Conservation (phyloP, 2,329 filamentous ascomycete genomes). For the Calonectria ilicicola region DNA sequence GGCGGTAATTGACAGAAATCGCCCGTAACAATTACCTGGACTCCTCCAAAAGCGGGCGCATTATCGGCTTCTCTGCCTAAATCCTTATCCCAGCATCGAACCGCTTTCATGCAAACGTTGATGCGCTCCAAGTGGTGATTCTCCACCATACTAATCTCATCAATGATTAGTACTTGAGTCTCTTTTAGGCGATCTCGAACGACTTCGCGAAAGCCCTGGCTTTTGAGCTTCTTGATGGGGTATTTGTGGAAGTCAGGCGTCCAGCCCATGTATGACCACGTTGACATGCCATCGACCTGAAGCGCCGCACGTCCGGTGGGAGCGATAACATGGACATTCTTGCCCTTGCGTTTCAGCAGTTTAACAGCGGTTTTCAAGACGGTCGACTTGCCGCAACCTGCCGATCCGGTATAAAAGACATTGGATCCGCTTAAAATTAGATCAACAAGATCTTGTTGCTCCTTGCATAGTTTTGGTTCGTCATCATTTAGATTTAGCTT, state of each 20-base stretch:
- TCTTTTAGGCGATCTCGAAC: constrained; percentile 50
- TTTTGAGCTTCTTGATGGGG: background rate
- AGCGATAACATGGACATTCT: constrained; percentile 63
- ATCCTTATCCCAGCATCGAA: background rate
- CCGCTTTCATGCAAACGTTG: constrained; percentile 47
- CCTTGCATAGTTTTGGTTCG: constrained; percentile 29
- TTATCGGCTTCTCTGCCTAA: background rate
- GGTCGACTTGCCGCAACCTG: constrained; percentile 56
- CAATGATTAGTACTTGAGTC: constrained; percentile 71
- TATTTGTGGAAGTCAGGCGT: constrained; percentile 48
- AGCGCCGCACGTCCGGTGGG: constrained; percentile 71
- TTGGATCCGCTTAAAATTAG: constrained; percentile 64
- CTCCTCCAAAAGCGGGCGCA: constrained; percentile 38
- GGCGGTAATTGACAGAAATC: constrained; percentile 73
- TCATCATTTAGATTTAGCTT: background rate
- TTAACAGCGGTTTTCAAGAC: constrained; percentile 37
- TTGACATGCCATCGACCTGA: constrained; percentile 67
- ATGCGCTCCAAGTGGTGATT: constrained; percentile 51
- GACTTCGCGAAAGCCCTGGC: background rate
- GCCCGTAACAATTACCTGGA: constrained; percentile 42
- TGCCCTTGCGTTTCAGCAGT: background rate
- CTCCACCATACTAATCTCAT: constrained; percentile 76
- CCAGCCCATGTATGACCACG: constrained; percentile 70
- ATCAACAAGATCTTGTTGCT: constrained; percentile 47
- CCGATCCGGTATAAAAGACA: constrained; percentile 74